Conservation (phyloP, 1,284 basidiomycete genomes). For the Moesziomyces antarcticus region DNA sequence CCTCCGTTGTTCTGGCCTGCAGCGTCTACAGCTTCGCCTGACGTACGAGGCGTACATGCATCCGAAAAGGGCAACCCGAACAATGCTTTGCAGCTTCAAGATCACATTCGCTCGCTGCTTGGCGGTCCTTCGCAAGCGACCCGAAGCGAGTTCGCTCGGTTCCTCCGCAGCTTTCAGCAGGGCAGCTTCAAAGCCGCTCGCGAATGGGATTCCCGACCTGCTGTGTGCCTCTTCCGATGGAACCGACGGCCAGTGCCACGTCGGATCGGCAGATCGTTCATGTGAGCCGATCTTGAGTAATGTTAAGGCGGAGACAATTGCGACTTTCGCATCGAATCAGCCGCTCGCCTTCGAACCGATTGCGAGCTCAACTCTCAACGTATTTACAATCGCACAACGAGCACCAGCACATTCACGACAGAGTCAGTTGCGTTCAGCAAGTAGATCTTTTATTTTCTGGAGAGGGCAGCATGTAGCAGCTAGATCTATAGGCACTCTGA, state of each 20-base stretch:
- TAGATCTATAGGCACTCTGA: neutral
- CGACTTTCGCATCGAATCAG: too few relatives aligned
- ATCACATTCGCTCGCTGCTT: too few relatives aligned
- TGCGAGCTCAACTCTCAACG: too few relatives aligned
- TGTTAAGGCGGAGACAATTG: too few relatives aligned
- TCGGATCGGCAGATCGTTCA: too few relatives aligned
- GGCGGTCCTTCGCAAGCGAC: too few relatives aligned
- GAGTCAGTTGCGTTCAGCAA: too few relatives aligned
- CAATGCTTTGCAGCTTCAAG: neutral
- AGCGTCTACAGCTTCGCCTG: neutral
- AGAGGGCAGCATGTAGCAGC: neutral
- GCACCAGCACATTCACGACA: too few relatives aligned
- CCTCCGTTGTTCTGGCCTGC: neutral
- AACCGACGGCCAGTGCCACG: neutral
- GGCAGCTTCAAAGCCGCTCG: neutral
- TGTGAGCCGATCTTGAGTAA: too few relatives aligned
- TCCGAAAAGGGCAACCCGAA: neutral
- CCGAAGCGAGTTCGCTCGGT: too few relatives aligned
- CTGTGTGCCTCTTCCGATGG: neutral
- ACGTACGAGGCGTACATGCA: neutral
- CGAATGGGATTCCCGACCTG: neutral
- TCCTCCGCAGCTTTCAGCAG: neutral
- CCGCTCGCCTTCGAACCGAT: too few relatives aligned
- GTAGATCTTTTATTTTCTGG: neutral
- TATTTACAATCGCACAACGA: too few relatives aligned